phyloP scores from a whole-genome alignment of 2,329 filamentous ascomycete species.

The Bipolaris gigantea region DNA sequence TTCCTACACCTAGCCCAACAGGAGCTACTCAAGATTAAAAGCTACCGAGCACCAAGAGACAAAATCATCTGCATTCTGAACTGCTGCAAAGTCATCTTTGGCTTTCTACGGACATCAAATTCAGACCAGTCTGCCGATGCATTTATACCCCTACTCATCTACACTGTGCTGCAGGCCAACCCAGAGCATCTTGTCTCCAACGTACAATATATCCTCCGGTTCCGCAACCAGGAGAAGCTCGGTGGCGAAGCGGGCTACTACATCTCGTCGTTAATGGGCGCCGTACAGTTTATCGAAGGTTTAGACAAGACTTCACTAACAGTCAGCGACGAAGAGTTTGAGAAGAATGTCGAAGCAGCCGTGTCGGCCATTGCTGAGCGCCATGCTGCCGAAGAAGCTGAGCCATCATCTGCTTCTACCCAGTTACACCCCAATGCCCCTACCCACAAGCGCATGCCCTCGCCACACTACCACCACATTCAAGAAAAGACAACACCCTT shows the following conservation, averaged over 20 bases:
- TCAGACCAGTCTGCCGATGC: slow-evolving; percentile 94
- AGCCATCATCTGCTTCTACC: slow-evolving; percentile 16
- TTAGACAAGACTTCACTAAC: slow-evolving; percentile 92
- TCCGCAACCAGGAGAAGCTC: slow-evolving; percentile 95
- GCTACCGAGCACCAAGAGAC: slow-evolving; percentile 93
- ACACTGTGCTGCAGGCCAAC: slow-evolving; percentile 91
- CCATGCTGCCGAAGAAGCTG: slow-evolving; percentile 58
- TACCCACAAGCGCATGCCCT: slow-evolving; percentile 41
- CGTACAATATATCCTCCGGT: slow-evolving; percentile 95
- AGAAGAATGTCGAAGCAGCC: slow-evolving; percentile 91
- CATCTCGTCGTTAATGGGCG: slow-evolving; percentile 92
- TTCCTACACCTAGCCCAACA: slow-evolving; percentile 90
- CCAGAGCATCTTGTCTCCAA: slow-evolving; percentile 96
- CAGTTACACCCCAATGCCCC: slow-evolving; percentile 25
- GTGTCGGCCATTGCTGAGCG: slow-evolving; percentile 95
- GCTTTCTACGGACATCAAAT: slow-evolving; percentile 86
- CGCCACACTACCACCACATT: slow-evolving; percentile 50
- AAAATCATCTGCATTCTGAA: slow-evolving; percentile 99
- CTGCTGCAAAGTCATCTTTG: slow-evolving; percentile 99
- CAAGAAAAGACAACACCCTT: slow-evolving; percentile 56
- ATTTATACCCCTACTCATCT: slow-evolving; percentile 88
- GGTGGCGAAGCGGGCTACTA: slow-evolving; percentile 98
- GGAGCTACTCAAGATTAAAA: slow-evolving; percentile 94
- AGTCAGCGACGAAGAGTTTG: slow-evolving; percentile 92
- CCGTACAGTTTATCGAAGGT: slow-evolving; percentile 94